phyloP scores from a whole-genome alignment of 2,329 filamentous ascomycete genomes.

The Neonectria sp. region DNA sequence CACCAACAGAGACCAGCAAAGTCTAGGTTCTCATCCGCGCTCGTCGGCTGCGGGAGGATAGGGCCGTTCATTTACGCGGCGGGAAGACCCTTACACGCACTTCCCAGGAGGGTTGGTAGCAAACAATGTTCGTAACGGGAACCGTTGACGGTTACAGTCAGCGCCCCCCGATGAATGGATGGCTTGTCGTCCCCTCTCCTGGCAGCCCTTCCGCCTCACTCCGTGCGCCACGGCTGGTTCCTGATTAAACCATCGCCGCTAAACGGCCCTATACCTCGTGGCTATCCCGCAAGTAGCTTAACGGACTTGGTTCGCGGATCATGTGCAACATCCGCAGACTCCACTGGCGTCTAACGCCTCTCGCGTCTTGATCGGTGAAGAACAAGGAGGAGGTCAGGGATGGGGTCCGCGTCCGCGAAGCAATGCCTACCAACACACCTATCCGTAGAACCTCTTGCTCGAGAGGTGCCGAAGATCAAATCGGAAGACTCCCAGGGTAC shows the following conservation, averaged over 20 bases:
- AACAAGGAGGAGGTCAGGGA: conserved; percentile 30
- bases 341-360: conserved; percentile 52
- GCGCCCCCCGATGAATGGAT: conserved; percentile 5
- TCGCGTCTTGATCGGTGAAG: conserved; percentile 41
- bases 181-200: conserved; percentile 9
- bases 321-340: conserved; percentile 51
- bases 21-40: conserved; percentile 29
- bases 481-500: conserved; percentile 26
- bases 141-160: conserved; percentile 5
- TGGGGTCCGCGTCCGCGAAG: conserved; percentile 12
- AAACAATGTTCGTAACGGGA: conserved; percentile 7
- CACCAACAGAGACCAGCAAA: conserved; percentile 20
- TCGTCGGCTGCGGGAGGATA: conserved; percentile 30
- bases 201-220: conserved; percentile 17
- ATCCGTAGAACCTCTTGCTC: conserved; percentile 30
- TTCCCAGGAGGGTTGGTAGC: background rate
- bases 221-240: conserved; percentile 14
- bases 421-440: conserved; percentile 41
- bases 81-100: conserved; percentile 10
- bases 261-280: conserved; percentile 38
- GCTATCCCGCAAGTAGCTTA: conserved; percentile 47
- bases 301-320: conserved; percentile 45
- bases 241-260: conserved; percentile 26
- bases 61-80: conserved; percentile 17
- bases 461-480: conserved; percentile 41